These are phyloP conservation scores for Saturnispora quitensis DNA, from an alignment of 805 yeast genomes.

Conservation along the genomic window DNA sequence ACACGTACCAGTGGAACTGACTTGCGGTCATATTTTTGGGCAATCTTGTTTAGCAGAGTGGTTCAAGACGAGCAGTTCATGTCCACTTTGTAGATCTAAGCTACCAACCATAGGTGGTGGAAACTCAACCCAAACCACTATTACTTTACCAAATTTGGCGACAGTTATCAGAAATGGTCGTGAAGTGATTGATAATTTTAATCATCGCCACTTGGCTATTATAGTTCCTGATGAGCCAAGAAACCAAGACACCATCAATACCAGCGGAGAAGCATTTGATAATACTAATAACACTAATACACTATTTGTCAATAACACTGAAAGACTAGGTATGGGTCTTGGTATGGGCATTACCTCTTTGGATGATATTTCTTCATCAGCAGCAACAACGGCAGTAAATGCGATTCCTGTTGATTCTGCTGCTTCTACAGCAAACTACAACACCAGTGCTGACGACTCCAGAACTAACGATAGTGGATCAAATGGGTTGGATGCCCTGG, in stretches of 20 bases:
- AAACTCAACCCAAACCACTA: conserved; percentile 20
- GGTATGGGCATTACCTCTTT: background rate
- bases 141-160: conserved; percentile 30
- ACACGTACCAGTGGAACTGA: conserved; percentile 66
- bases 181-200: conserved; percentile 23
- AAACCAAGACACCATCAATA: background rate
- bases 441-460: background rate
- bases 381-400: background rate
- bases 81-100: conserved; percentile 76
- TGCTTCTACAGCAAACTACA: background rate
- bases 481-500: conserved; percentile 6
- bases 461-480: background rate
- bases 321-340: background rate
- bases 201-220: conserved; percentile 20
- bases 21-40: conserved; percentile 86
- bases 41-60: conserved; percentile 76
- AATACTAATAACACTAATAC: background rate
- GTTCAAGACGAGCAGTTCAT: conserved; percentile 64
- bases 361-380: background rate
- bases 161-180: conserved; percentile 26
- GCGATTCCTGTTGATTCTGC: background rate
- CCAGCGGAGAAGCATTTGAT: background rate
- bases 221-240: background rate
- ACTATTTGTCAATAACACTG: background rate
- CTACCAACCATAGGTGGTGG: conserved; percentile 29